Evolutionary conservation across 768 basidiomycete genomes (phyloP).

Genomic region (Xerocomellus dryophilus): DNA sequence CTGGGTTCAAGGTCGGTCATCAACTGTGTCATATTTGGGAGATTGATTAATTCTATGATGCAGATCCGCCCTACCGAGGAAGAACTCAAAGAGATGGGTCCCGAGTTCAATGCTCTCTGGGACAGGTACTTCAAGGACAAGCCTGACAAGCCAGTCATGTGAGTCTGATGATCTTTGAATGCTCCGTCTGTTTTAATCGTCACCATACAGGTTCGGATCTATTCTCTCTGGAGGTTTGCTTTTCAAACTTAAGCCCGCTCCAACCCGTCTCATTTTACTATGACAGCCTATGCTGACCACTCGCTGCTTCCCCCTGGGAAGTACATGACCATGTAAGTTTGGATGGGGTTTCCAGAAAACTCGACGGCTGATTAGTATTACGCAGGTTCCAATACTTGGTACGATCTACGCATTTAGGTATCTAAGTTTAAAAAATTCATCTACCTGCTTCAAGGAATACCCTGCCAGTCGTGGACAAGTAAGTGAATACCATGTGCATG

Average conservation of each 20-base stretch:
- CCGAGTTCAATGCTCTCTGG: conserved; percentile 68
- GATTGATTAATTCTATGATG: background rate
- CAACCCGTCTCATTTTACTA: background rate
- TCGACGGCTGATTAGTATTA: conserved; percentile 16
- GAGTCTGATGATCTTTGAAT: conserved; percentile 13
- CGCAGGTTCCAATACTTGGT: conserved; percentile 56
- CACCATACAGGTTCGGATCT: conserved; percentile 49
- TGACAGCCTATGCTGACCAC: conserved; percentile 65
- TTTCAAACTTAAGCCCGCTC: background rate
- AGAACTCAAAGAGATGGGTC: conserved; percentile 76
- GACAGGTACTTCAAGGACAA: conserved; percentile 74
- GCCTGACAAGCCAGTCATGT: conserved; percentile 77
- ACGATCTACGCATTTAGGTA: background rate
- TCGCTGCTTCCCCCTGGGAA: conserved; percentile 67
- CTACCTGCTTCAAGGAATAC: conserved; percentile 44
- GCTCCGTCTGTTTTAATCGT: background rate
- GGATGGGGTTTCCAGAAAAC: conserved; percentile 17
- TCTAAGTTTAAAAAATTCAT: background rate
- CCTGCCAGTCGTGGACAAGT: conserved; percentile 72
- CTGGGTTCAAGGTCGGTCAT: conserved; percentile 59
- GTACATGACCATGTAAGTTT: conserved; percentile 58
- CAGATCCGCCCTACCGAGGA: conserved; percentile 67
- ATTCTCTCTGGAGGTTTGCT: conserved; percentile 56
- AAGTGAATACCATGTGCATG: background rate
- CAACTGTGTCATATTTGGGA: background rate